Conservation (phyloP, 148 eudicot species). For the Fagopyrum esculentum region DNA sequence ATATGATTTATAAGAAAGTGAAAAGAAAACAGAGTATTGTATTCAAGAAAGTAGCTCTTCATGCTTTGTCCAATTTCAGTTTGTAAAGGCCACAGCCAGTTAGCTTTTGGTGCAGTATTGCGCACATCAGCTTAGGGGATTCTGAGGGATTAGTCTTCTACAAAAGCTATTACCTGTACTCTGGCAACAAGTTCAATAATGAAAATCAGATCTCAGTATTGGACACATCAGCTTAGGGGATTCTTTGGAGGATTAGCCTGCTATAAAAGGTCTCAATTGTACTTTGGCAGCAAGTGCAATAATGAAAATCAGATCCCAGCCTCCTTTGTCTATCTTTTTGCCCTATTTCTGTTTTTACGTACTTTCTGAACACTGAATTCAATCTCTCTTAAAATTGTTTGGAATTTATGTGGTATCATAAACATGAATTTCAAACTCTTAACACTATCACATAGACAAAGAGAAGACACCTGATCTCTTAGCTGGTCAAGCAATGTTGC, state of each 20-base stretch:
- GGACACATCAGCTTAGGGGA: too few relatives aligned
- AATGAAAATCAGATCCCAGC: background rate
- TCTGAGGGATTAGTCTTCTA: background rate
- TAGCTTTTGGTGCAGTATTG: too few relatives aligned
- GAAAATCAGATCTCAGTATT: background rate
- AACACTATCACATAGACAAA: background rate
- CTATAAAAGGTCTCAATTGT: background rate
- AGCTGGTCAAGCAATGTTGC: constrained; percentile 91
- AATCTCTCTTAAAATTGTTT: background rate
- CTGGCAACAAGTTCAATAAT: background rate
- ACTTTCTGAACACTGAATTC: background rate
- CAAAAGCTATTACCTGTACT: background rate
- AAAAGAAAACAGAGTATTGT: background rate
- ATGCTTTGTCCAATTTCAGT: background rate
- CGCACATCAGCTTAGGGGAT: too few relatives aligned
- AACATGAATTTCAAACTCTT: background rate
- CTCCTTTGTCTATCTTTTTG: background rate
- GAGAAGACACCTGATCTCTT: constrained; percentile 64
- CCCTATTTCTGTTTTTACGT: background rate
- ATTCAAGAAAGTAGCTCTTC: background rate
- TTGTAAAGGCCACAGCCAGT: background rate
- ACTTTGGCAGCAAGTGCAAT: background rate
- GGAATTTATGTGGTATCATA: background rate
- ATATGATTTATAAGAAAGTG: background rate
- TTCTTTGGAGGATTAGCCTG: too few relatives aligned